Evolutionary conservation across 2,329 filamentous ascomycete species (phyloP), one percentile per base, ranked within the genome.

Genomic region (Penicillium sp.): DNA sequence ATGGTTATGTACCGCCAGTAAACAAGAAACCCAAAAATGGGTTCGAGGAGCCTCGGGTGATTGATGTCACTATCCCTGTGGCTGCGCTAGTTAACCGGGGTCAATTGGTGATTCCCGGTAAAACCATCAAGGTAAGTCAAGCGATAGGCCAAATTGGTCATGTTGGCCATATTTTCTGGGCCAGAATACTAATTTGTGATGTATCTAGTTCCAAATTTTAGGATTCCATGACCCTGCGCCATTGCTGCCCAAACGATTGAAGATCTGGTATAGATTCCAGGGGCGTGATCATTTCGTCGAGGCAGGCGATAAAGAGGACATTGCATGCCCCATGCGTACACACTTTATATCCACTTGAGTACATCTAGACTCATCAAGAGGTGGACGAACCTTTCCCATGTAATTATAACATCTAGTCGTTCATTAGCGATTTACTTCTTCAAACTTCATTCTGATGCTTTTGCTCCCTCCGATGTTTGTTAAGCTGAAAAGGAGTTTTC

Each of bases 181-280:
- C 6, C n/a, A 40, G 10, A 31, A 38, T 16, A 57, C 65, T 70
- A 49, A 73, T 45, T 50, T 18, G 12, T 29, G 29, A 42, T 39
- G 35, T 12, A 3, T 15, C 12, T 55, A 76, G 75, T 73, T 71
- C 54, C 67, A 76, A 59, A 71, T 77, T 21, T 57, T 75, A 18
- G 75, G 75, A 1, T 78, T 77, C 63, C 66, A 75, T 52, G 75
- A 78, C 46, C 75, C 75, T 21, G 73, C 73, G 6, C 75, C 75
- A 27, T 64, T 77, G 21, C 57, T 69, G 37, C 68, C 71, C 18
- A 78, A 78, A 59, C 66, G 56, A 21, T 55, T 78, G 57, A 72
- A 65, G 58, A 67, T 77, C 42, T 71, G 73, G 70, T 78, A 78
- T 57, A 65, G 42, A n/a, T 78, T 75, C 61, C 66, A 66, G 40